These are phyloP conservation scores for Annulohypoxylon bovei DNA, from an alignment of 495 filamentous ascomycete species.

Conservation along the genomic window DNA sequence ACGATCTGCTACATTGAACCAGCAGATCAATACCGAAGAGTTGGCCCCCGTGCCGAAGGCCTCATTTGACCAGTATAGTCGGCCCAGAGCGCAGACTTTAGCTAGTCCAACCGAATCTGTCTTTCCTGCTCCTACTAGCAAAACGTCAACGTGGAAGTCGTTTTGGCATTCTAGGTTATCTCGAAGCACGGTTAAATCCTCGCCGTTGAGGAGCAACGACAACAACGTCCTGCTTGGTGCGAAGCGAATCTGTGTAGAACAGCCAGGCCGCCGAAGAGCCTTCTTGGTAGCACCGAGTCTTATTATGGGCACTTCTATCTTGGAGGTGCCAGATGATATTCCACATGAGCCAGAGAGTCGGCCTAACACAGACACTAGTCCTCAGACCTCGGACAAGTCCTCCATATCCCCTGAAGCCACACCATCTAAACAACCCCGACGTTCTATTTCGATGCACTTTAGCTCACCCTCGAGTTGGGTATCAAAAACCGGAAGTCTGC, in stretches of 20 bases:
- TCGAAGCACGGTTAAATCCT: constrained; percentile 24
- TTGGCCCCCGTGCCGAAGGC: constrained; percentile 42
- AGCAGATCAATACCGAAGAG: constrained; percentile 52
- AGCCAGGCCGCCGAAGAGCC: constrained; percentile 27
- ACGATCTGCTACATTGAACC: constrained; percentile 74
- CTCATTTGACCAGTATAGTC: constrained; percentile 49
- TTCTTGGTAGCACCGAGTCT: constrained; percentile 40
- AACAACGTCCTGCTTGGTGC: constrained; percentile 10
- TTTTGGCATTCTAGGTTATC: constrained; percentile 55
- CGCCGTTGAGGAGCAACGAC: constrained; percentile 29
- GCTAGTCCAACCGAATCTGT: constrained; percentile 20
- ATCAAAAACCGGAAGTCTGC: constrained; percentile 58
- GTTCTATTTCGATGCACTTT: constrained; percentile 65
- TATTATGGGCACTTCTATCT: constrained; percentile 23
- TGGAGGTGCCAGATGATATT: constrained; percentile 22
- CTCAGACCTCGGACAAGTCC: constrained; percentile 35
- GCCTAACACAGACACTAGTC: constrained; percentile 36
- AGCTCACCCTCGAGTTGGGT: constrained; percentile 62
- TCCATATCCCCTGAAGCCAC: constrained; percentile 41
- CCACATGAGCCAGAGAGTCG: constrained; percentile 5
- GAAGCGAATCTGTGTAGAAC: constrained; percentile 40
- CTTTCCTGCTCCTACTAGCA: constrained; percentile 14
- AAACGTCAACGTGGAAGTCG: constrained; percentile 54
- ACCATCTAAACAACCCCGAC: constrained; percentile 54
- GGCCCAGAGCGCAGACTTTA: constrained; percentile 40